Conservation (phyloP, 176 grass and related monocot genomes). For the Bothriochloa decipiens region DNA sequence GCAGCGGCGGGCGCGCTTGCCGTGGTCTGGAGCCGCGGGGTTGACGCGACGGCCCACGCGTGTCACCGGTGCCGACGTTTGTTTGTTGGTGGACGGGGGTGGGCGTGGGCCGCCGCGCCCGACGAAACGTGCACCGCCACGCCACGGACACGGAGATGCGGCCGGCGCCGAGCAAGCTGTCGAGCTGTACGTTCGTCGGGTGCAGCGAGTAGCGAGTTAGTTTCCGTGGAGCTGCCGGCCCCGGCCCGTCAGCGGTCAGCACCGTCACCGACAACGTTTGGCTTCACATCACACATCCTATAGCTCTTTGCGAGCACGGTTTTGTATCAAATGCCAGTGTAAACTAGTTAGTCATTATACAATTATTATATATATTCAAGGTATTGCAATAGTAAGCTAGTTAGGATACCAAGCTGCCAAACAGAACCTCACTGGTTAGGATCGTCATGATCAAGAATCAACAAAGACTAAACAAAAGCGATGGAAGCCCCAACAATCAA, state of each 20-base stretch:
- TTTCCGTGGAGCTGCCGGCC: no score
- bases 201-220: no score
- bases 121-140: background rate
- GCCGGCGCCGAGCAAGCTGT: background rate
- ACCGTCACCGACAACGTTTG: no score
- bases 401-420: background rate
- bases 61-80: background rate
- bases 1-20: background rate
- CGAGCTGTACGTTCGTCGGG: no score
- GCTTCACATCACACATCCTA: no score
- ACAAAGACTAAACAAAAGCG: background rate
- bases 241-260: no score
- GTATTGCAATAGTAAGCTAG: no score
- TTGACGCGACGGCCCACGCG: background rate
- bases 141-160: background rate
- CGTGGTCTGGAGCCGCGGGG: background rate
- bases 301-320: no score
- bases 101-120: background rate
- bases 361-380: no score
- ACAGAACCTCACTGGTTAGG: background rate
- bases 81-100: background rate
- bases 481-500: background rate
- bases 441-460: background rate
- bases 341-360: no score
- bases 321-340: no score